phyloP scores from a whole-genome alignment of 148 eudicot genomes.

The Arbutus unedo region DNA sequence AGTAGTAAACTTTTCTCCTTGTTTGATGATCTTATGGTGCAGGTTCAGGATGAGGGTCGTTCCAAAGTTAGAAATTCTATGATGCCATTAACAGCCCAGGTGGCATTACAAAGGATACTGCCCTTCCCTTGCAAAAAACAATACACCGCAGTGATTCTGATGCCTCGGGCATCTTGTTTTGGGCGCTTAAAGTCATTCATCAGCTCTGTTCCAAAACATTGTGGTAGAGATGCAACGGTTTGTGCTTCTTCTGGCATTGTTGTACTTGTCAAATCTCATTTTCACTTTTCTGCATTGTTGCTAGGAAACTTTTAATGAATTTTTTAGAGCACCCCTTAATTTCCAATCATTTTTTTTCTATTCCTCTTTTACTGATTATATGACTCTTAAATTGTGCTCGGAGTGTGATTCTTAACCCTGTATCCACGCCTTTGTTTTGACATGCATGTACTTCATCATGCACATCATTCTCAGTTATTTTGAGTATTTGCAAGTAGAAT shows the following conservation, averaged over 20 bases:
- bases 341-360: neutral
- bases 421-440: neutral
- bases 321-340: neutral
- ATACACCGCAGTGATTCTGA: slow-evolving; percentile 74
- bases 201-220: slow-evolving; percentile 25
- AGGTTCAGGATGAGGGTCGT: slow-evolving; percentile 78
- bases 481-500: neutral
- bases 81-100: slow-evolving; percentile 57
- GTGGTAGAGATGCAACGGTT: slow-evolving; percentile 53
- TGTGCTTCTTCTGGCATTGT: slow-evolving; percentile 5
- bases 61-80: slow-evolving; percentile 56
- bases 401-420: no score
- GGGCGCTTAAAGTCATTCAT: slow-evolving; percentile 39
- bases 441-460: neutral
- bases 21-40: slow-evolving; percentile 15
- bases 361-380: neutral
- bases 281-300: neutral
- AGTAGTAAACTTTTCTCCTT: neutral
- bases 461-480: neutral
- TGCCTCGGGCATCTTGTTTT: slow-evolving; percentile 56
- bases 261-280: neutral
- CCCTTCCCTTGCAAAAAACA: slow-evolving; percentile 87
- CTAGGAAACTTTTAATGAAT: neutral
- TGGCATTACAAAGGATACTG: slow-evolving; percentile 63
- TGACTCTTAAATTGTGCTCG: neutral